Evolutionary conservation across 1,139 yeast genomes (phyloP), one percentile per base, ranked within the genome.

Genomic region (Taphrina wiesneri): DNA sequence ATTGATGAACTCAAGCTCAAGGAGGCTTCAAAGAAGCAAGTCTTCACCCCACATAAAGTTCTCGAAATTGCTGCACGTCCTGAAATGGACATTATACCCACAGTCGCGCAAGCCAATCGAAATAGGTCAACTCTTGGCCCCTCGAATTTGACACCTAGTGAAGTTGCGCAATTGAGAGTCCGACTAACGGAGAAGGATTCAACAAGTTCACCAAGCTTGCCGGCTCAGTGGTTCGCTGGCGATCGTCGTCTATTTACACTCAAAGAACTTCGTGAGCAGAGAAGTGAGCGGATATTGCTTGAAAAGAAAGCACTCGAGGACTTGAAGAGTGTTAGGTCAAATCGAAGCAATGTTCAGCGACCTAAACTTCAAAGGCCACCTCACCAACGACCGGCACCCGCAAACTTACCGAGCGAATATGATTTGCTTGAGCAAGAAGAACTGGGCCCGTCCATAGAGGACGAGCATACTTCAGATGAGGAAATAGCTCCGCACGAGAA

Each of bases 51-150:
- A 13, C 49, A 54, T 17, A 54, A 25, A 13, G 23, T 21, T 11
- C 32, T 54, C 7, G 59, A 54, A 25, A 39, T 54, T 41, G 59
- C 26, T 17, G 30, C 59, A 23, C 46, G 59, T 25, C 59, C 59
- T n/a, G 59, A 39, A 19, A 54, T 54, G 59, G 59, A 54, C 25
- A 28, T 54, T 23, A 54, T 54, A 3, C 59, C 59, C 15, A 23
- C 59, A 6, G 49, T 39, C 11, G 19, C 49, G 7, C 59, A 54
- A n/a, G 23, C 45, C 5, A 25, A 21, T 11, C 5, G 32, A 11
- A 36, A 23, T 21, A 23, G n/a, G n/a, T 21, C 32, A 15, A 25
- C 36, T 1, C 15, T 54, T 19, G 26, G 34, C 5, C 17, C 59
- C 9, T 17, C 23, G 49, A 26, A 54, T 23, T 34, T 54, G 13